phyloP scores from a whole-genome alignment of 371 early-diverging fungal species.

The Umbelopsis sp. region DNA sequence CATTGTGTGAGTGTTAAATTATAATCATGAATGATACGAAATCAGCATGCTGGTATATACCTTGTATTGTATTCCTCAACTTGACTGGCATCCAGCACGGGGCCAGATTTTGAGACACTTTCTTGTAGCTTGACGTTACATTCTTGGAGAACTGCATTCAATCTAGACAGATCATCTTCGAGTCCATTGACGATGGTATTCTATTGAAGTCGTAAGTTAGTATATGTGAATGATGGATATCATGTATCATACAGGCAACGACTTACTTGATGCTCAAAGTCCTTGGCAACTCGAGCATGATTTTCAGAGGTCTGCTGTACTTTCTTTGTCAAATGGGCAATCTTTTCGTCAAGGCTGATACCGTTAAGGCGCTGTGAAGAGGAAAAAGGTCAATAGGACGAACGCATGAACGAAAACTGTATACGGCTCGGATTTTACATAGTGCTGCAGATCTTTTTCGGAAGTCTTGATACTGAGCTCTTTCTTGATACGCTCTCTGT shows the following conservation, averaged over 20 bases:
- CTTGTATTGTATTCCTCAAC: conserved; percentile 56
- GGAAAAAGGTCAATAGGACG: neutral
- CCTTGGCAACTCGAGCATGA: conserved; percentile 56
- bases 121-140: conserved; percentile 28
- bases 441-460: conserved; percentile 63
- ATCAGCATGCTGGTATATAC: conserved; percentile 31
- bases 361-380: conserved; percentile 53
- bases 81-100: conserved; percentile 41
- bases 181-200: conserved; percentile 40
- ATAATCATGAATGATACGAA: neutral
- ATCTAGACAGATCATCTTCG: conserved; percentile 44
- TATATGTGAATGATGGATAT: no score
- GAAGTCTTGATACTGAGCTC: conserved; percentile 75
- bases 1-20: conserved; percentile 19
- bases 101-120: conserved; percentile 20
- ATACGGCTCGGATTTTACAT: conserved; percentile 35
- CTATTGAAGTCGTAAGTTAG: neutral
- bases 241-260: neutral
- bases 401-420: no score
- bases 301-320: conserved; percentile 62
- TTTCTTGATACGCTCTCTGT: conserved; percentile 72
- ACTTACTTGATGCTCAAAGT: conserved; percentile 56
- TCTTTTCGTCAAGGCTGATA: conserved; percentile 73
- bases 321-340: conserved; percentile 70
- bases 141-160: conserved; percentile 46